Percentiles rank a stretch among this genome's conserved stretches.
Evolutionary conservation across 345 rosid species (phyloP).

Genomic region (Ailanthus altissimus): DNA sequence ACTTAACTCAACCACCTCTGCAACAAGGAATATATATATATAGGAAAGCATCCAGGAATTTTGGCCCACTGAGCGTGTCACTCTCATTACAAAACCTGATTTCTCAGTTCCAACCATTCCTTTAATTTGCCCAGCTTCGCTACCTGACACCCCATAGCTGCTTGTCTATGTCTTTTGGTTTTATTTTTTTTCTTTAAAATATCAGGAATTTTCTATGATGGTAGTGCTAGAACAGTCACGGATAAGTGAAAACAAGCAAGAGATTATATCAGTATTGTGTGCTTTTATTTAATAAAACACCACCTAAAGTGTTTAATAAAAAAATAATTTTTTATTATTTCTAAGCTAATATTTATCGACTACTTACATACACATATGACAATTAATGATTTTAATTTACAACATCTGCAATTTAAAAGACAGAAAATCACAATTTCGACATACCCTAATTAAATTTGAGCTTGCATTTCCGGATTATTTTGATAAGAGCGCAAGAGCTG

Average conservation of each 20-base stretch:
- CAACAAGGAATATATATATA: slow-evolving; percentile 16
- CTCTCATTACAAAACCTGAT: slow-evolving; percentile 18
- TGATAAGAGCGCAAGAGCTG: neutral
- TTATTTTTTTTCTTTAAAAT: neutral
- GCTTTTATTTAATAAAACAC: no score
- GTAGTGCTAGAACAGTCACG: no score
- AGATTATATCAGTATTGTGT: no score
- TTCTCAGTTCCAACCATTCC: neutral
- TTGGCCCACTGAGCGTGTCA: slow-evolving; percentile 12
- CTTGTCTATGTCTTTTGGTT: neutral
- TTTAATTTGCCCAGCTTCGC: neutral
- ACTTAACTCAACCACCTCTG: slow-evolving; percentile 5
- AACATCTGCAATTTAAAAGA: no score
- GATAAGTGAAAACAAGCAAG: no score
- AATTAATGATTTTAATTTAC: no score
- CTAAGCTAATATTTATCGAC: no score
- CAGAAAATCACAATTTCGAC: no score
- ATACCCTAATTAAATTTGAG: neutral
- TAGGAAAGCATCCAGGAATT: slow-evolving; percentile 6
- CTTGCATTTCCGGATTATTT: neutral
- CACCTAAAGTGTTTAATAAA: no score
- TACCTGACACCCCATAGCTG: neutral
- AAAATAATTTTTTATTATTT: no score
- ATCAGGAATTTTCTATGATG: no score
- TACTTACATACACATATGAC: no score